Base-by-base conservation (phyloP, 179 eudicot species). In the Sideroxylon spinosum region DNA sequence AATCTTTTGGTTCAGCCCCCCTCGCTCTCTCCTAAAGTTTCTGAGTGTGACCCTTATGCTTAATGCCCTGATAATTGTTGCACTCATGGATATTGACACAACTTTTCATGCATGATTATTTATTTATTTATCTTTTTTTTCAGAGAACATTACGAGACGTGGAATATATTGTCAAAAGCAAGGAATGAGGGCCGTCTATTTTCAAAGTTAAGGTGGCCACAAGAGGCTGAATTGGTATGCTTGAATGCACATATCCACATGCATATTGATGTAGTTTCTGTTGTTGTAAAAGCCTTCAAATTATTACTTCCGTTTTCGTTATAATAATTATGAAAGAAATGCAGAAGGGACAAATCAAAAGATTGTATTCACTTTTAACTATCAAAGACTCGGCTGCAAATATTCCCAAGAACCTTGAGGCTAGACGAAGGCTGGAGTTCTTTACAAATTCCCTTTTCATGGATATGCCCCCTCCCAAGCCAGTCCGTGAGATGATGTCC, bases 361-460 rank as follows among this genome's bases (percentile, higher is more conserved):
- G 98, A 81, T 77, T 96, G 79, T 91, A 89, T 83, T 94, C 97
- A 11, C 87, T 96, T 49, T 88, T 96, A 73, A 92, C 97, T 28
- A 91, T 91, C 81, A 92, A 96, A 84, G 99, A 94, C 73, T 96
- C 99, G 19, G 98, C 93, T 32, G 94, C 90, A 75, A 88, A 89
- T 65, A 77, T 96, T 67, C 99, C 99, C 22, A 88, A 65, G 74
- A 96, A 96, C 81, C 94, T 96, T 61, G 99, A 96, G 86, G 99
- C 99, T 57, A 86, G 91, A 65, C 88, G 98, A 64, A 87, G 99
- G 80, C 87, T 96, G 77, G 83, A 90, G 68, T 94, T 91, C 79
- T 96, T 96, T 87, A 91, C 98, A 16, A 96, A 96, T 85, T 96
- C 99, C 37, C 90, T 96, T 78, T 91, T 96, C 82, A 96, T 96